Evolutionary conservation across 1,284 basidiomycete genomes (phyloP).

Genomic region (Leccinum angustisporum): DNA sequence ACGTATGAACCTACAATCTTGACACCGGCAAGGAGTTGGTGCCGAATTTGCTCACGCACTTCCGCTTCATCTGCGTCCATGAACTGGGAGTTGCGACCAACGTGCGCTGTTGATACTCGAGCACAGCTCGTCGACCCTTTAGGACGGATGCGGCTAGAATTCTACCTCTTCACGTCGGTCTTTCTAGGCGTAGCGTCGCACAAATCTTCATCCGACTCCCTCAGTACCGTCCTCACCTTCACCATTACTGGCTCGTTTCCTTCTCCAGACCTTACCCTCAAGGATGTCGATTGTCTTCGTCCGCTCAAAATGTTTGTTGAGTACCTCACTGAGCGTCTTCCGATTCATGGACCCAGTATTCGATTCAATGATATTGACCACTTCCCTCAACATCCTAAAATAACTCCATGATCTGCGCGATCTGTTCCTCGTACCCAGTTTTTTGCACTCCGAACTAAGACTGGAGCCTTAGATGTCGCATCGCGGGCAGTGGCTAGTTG

Average conservation of each 20-base stretch:
- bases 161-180: conserved; percentile 41
- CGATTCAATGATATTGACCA: conserved; percentile 69
- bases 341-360: conserved; percentile 69
- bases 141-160: conserved; percentile 35
- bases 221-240: conserved; percentile 40
- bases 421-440: conserved; percentile 81
- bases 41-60: conserved; percentile 81
- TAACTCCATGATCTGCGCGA: conserved; percentile 87
- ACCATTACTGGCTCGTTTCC: conserved; percentile 34
- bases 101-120: conserved; percentile 45
- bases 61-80: conserved; percentile 90
- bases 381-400: conserved; percentile 89
- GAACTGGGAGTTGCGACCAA: conserved; percentile 75
- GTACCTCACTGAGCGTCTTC: conserved; percentile 75
- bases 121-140: conserved; percentile 30
- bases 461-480: conserved; percentile 70
- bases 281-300: conserved; percentile 84
- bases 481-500: conserved; percentile 79
- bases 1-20: conserved; percentile 54
- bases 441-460: conserved; percentile 82
- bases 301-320: conserved; percentile 83
- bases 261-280: conserved; percentile 63
- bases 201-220: conserved; percentile 45
- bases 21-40: conserved; percentile 74
- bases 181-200: conserved; percentile 55